These are phyloP conservation scores for Populus nigra DNA, from an alignment of 345 rosid species.

Conservation along the genomic window DNA sequence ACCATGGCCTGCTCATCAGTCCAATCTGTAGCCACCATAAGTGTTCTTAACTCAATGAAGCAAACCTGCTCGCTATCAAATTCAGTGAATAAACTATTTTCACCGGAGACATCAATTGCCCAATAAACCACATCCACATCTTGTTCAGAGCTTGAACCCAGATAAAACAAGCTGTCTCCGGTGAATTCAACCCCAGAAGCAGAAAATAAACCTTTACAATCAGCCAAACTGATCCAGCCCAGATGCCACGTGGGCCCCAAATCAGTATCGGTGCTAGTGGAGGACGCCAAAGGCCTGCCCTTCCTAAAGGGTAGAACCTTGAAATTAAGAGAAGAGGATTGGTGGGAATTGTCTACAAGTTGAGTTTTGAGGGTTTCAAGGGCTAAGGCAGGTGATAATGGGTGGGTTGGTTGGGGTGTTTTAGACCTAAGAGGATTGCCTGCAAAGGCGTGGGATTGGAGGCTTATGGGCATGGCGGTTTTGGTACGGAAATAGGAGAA, in stretches of 20 bases:
- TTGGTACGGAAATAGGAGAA: slow-evolving; percentile 20
- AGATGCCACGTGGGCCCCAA: slow-evolving; percentile 64
- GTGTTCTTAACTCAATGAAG: slow-evolving; percentile 83
- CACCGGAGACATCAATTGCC: slow-evolving; percentile 69
- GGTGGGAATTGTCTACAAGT: slow-evolving; percentile 41
- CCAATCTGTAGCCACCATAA: slow-evolving; percentile 98
- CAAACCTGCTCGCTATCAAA: slow-evolving; percentile 43
- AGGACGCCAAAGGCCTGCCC: slow-evolving; percentile 75
- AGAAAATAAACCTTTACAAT: slow-evolving; percentile 46
- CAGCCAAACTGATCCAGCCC: slow-evolving; percentile 71
- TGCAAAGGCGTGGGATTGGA: slow-evolving; percentile 72
- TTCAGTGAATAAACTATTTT: slow-evolving; percentile 40
- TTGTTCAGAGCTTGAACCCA: slow-evolving; percentile 57
- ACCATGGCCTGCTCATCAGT: slow-evolving; percentile 63
- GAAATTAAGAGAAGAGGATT: slow-evolving; percentile 48
- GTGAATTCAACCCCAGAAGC: slow-evolving; percentile 50
- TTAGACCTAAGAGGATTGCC: slow-evolving; percentile 61
- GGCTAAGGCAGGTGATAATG: slow-evolving; percentile 59
- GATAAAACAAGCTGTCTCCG: slow-evolving; percentile 60
- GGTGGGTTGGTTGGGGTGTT: slow-evolving; percentile 59
- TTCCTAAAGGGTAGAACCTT: slow-evolving; percentile 76
- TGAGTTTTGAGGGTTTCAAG: slow-evolving; percentile 60
- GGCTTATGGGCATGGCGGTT: slow-evolving; percentile 57
- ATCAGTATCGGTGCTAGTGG: slow-evolving; percentile 35
- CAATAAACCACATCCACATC: slow-evolving; percentile 68